Conservation (phyloP, 1,284 basidiomycete species). For the Hemileia vastatrix region DNA sequence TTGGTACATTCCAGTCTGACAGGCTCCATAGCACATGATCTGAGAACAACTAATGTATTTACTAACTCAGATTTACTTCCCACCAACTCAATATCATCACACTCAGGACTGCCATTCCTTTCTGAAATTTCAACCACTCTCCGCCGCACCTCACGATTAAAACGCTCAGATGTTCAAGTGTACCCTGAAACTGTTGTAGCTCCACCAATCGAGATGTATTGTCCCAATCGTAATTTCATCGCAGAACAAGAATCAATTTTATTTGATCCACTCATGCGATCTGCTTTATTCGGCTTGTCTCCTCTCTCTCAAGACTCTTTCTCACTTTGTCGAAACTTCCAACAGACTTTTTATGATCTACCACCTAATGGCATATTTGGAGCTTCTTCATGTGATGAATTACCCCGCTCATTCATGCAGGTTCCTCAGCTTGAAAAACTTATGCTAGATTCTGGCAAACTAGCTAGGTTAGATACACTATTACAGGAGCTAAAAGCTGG, state of each 20-base stretch:
- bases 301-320: constrained; percentile 58
- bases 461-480: constrained; percentile 77
- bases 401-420: constrained; percentile 75
- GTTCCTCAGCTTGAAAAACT: constrained; percentile 92
- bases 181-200: constrained; percentile 73
- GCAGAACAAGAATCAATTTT: constrained; percentile 57
- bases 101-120: constrained; percentile 52
- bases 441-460: constrained; percentile 93
- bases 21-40: constrained; percentile 11
- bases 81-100: constrained; percentile 31
- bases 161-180: constrained; percentile 67
- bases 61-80: constrained; percentile 31
- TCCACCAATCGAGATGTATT: constrained; percentile 65
- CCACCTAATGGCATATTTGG: constrained; percentile 61
- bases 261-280: constrained; percentile 55
- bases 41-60: constrained; percentile 10
- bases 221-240: constrained; percentile 67
- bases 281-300: constrained; percentile 78
- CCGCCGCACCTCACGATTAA: constrained; percentile 69
- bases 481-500: constrained; percentile 85
- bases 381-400: constrained; percentile 60
- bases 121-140: constrained; percentile 55
- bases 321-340: constrained; percentile 52
- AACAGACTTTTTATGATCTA: constrained; percentile 55
- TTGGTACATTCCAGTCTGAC: constrained; percentile 4